phyloP scores from a whole-genome alignment of 257 asterid genomes.

The Coffea canephora region DNA sequence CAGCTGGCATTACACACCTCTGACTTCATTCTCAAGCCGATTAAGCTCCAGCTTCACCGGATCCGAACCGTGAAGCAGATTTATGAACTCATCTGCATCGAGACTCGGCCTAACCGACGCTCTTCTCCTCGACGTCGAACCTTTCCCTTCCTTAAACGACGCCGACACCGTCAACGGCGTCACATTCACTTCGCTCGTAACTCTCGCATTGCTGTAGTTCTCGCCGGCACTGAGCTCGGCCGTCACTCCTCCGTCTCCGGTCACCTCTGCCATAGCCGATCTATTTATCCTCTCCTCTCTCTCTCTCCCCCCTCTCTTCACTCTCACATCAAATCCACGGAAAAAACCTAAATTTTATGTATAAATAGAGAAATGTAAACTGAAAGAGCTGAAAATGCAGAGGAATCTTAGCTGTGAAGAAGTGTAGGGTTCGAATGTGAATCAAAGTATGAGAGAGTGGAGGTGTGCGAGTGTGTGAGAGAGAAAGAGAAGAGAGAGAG shows the following conservation, averaged over 20 bases:
- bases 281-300: conserved; percentile 24
- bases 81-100: conserved; percentile 93
- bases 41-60: conserved; percentile 99
- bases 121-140: conserved; percentile 72
- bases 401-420: background rate
- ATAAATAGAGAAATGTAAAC: background rate
- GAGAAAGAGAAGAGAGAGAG: conserved; percentile 10
- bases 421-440: conserved; percentile 21
- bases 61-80: conserved; percentile 98
- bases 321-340: conserved; percentile 28
- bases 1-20: conserved; percentile 75
- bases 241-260: conserved; percentile 70
- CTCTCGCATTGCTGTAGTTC: conserved; percentile 51
- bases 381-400: conserved; percentile 21
- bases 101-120: conserved; percentile 79
- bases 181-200: conserved; percentile 33
- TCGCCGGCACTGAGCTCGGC: conserved; percentile 52
- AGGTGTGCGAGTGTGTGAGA: background rate
- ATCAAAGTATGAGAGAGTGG: background rate
- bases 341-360: background rate
- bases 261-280: conserved; percentile 86
- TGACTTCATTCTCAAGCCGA: conserved; percentile 97
- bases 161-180: conserved; percentile 68
- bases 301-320: background rate
- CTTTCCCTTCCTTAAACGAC: conserved; percentile 74